These are phyloP conservation scores for Mentha longifolia DNA, from an alignment of 257 asterid genomes.

Conservation along the genomic window DNA sequence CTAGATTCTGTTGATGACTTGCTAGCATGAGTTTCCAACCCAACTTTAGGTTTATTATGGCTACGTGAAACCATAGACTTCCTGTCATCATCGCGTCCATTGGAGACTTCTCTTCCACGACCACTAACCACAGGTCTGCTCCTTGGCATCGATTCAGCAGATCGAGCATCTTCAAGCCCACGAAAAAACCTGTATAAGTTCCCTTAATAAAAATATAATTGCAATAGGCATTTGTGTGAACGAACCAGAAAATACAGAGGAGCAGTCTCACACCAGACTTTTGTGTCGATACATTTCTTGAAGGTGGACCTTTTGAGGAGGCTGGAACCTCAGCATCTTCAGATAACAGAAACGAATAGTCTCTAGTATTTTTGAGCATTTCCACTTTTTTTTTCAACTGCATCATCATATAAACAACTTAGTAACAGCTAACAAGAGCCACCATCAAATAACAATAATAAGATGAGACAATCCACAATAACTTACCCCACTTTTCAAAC, in stretches of 20 bases:
- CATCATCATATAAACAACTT: neutral
- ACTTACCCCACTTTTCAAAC: constrained; percentile 34
- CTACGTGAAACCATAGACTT: constrained; percentile 36
- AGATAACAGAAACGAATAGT: constrained; percentile 83
- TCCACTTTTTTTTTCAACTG: constrained; percentile 51
- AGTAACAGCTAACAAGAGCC: neutral
- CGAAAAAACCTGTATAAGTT: constrained; percentile 78
- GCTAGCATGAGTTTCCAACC: constrained; percentile 36
- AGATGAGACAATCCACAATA: neutral
- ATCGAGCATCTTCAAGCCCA: constrained; percentile 73
- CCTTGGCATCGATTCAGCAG: constrained; percentile 49
- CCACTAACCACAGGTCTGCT: constrained; percentile 43
- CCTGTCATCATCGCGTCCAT: constrained; percentile 54
- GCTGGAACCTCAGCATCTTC: constrained; percentile 80
- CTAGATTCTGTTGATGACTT: constrained; percentile 47
- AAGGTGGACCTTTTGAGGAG: constrained; percentile 50
- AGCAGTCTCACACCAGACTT: constrained; percentile 65
- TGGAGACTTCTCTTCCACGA: constrained; percentile 48
- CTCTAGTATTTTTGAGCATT: constrained; percentile 79
- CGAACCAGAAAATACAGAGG: constrained; percentile 35
- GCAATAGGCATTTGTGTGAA: constrained; percentile 31
- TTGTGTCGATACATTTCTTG: constrained; percentile 37
- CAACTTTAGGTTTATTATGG: constrained; percentile 52
- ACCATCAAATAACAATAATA: constrained; percentile 10
- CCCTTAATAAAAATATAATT: constrained; percentile 48